These are phyloP conservation scores for Ophiognomonia clavigignenti-juglandacearum DNA, from an alignment of 2,329 filamentous ascomycete genomes.

Conservation along the genomic window DNA sequence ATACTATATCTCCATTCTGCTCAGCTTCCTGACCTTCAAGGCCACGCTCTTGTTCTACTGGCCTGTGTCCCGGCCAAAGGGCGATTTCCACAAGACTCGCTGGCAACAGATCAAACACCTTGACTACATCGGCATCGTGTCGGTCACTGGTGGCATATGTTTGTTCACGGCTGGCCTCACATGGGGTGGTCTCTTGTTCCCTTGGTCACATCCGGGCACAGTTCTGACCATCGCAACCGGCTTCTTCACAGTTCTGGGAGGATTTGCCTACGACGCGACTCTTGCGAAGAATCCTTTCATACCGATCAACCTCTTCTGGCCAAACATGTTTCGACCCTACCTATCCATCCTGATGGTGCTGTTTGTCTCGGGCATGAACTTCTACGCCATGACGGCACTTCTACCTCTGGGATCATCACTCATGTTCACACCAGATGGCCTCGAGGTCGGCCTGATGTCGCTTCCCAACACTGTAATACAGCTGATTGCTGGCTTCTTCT, in stretches of 20 bases:
- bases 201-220: background rate
- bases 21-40: conserved; percentile 7
- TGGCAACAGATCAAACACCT: conserved; percentile 6
- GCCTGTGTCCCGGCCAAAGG: conserved; percentile 4
- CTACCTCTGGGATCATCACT: background rate
- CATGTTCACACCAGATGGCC: conserved; percentile 6
- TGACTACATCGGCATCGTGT: conserved; percentile 5
- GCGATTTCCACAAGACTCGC: conserved; percentile 8
- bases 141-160: background rate
- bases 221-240: background rate
- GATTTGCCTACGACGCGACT: conserved; percentile 5
- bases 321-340: conserved; percentile 6
- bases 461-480: background rate
- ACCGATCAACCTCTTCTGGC: conserved; percentile 4
- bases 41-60: conserved; percentile 6
- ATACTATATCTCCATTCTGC: conserved; percentile 6
- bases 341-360: conserved; percentile 4
- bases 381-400: conserved; percentile 1
- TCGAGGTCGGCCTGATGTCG: conserved; percentile 4
- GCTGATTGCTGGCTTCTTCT: background rate
- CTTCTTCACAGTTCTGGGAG: background rate
- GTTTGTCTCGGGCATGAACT: conserved; percentile 6
- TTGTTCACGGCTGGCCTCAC: conserved; percentile 5
- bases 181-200: background rate
- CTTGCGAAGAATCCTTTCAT: conserved; percentile 6